Evolutionary conservation across 1,139 yeast genomes (phyloP).

Genomic region (Suhomyces bokatorum): DNA sequence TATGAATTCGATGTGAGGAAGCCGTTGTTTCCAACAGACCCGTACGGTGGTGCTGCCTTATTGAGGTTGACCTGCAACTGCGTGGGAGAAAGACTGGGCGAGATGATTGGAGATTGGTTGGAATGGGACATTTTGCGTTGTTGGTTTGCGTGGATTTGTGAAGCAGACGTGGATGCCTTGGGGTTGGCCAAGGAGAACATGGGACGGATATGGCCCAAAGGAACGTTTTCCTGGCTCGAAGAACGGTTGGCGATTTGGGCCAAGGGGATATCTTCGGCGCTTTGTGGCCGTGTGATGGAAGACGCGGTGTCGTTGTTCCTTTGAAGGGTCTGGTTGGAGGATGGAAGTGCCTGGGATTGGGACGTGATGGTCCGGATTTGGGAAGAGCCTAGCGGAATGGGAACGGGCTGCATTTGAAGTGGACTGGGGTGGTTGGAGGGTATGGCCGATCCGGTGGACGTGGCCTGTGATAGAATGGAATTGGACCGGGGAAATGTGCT

Average conservation of each 20-base stretch:
- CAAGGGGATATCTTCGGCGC: neutral
- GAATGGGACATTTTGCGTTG: neutral
- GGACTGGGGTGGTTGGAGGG: neutral
- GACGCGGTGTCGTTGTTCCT: too few relatives aligned
- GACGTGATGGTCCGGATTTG: neutral
- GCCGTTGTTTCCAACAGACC: neutral
- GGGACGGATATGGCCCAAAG: slow-evolving; percentile 2
- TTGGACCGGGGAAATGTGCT: neutral
- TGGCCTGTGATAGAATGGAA: neutral
- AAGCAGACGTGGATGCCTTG: neutral
- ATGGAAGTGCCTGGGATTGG: slow-evolving; percentile 2
- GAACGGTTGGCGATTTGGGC: neutral
- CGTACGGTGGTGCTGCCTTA: neutral
- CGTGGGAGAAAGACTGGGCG: neutral
- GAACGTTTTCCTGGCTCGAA: slow-evolving; percentile 1
- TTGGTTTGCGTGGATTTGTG: neutral
- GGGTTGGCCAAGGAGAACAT: neutral
- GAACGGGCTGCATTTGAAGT: neutral
- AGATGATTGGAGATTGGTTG: neutral
- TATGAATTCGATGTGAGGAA: neutral
- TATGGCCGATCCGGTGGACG: neutral
- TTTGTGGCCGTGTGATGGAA: too few relatives aligned
- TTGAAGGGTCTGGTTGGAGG: neutral
- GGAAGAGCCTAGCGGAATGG: neutral
- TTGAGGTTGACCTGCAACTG: neutral